Base-by-base conservation (phyloP, 2,329 filamentous ascomycete genomes). In the Colletotrichum limetticola region DNA sequence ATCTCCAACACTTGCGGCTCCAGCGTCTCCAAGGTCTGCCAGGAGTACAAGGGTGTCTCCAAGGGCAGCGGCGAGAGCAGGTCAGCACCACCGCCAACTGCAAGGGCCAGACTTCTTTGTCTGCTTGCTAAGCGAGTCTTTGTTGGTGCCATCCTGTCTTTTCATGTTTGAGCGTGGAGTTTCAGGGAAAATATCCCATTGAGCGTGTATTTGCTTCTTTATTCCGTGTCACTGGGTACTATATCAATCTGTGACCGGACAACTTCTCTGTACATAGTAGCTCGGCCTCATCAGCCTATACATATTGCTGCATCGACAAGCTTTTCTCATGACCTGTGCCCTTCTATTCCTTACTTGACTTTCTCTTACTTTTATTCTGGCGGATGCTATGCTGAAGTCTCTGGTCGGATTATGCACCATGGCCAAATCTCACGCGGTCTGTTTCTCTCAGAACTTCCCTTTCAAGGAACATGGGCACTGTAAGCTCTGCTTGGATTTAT, bases 1-100 rank as follows among this genome's bases (percentile, higher is more conserved):
- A 71, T 74, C 26, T 74, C 71, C 6, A n/a, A 85, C 52, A 67
- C 68, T 7, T 74, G 71, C 71, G 74, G 74, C 4, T 74, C 66
- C 60, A 72, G 68, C 35, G 68, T 72, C 56, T 16, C 57, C 60
- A 75, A 75, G 72, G 74, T 75, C 49, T 75, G 74, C 65, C 74
- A 75, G 53, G 72, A 75, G 68, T 75, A 74, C 74, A 72, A 74
- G 72, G 74, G 74, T 4, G 72, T 75, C 63, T 66, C 26, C 22
- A 75, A 74, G 68, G 67, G 68, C 37, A 64, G 55, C 57, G 68
- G 68, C 12, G 37, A 61, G 35, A 74, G 72, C 72, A 75, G 68
- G 74, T 75, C 64, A 72, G 28, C 59, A 75, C 72, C 35, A 74
- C 74, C 4, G 74, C 75, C 49, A 68, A 72, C 66, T 74, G 71